A percentile compares a stretch with the other conserved stretches of the same genome.
These are phyloP conservation scores for Eutypella sp. DNA, from an alignment of 2,329 filamentous ascomycete genomes.

Conservation along the genomic window DNA sequence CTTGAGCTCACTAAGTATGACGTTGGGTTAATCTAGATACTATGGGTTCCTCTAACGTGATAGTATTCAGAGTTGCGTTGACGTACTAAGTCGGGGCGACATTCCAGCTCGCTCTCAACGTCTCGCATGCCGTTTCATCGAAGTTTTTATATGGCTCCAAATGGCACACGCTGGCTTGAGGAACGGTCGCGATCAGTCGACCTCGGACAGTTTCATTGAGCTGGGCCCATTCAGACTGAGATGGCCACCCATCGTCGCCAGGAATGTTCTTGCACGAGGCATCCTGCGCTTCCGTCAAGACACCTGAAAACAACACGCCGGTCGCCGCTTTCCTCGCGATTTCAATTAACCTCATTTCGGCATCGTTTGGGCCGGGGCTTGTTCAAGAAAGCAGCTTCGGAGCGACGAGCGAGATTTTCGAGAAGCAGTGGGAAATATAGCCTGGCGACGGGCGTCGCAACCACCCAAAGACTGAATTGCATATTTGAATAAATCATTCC, in stretches of 20 bases:
- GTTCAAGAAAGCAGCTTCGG: too few relatives aligned
- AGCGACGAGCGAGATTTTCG: too few relatives aligned
- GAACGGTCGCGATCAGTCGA: slow-evolving; percentile 4
- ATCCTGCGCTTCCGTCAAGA: too few relatives aligned
- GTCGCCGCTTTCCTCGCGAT: too few relatives aligned
- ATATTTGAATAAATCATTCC: too few relatives aligned
- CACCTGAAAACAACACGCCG: too few relatives aligned
- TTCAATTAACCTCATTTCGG: too few relatives aligned
- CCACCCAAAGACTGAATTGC: too few relatives aligned
- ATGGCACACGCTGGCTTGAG: not conserved
- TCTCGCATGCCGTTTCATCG: not conserved
- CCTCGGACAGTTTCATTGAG: slow-evolving; percentile 4
- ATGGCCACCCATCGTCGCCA: not conserved
- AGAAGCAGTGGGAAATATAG: too few relatives aligned
- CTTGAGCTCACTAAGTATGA: not conserved
- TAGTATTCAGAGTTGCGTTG: not conserved
- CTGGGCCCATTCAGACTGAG: not conserved
- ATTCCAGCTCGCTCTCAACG: not conserved
- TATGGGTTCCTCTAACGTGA: not conserved
- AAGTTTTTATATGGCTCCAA: not conserved
- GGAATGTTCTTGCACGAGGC: not conserved
- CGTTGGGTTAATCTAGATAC: not conserved
- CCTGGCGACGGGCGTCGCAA: too few relatives aligned
- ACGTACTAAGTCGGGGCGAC: not conserved
- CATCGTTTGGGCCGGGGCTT: too few relatives aligned